Percentiles rank a stretch among this genome's conserved stretches.
Evolutionary conservation across 352 stramenopile genomes (phyloP).

Genomic region (Phytophthora aleatoria): DNA sequence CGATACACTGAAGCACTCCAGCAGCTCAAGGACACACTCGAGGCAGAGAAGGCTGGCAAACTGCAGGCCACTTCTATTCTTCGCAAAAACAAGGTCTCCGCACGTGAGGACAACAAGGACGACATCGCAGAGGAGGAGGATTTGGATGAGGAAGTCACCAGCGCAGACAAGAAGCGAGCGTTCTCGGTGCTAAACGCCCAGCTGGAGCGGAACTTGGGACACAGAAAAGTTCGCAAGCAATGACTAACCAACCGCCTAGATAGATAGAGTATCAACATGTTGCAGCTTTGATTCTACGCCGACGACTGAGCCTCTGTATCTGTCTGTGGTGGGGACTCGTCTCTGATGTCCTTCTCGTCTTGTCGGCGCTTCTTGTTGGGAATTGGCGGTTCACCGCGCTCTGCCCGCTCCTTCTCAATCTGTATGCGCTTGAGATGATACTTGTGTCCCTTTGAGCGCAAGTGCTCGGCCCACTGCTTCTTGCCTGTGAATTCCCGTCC

Average conservation of each 20-base stretch:
- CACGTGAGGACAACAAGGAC: conserved; percentile 7
- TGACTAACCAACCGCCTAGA: conserved; percentile 24
- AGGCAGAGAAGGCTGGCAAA: conserved; percentile 76
- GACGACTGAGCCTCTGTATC: conserved; percentile 10
- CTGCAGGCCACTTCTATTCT: conserved; percentile 54
- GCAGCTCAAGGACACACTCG: conserved; percentile 78
- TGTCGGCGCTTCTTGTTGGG: conserved; percentile 23
- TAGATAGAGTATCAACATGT: conserved; percentile 30
- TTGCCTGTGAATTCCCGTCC: conserved; percentile 70
- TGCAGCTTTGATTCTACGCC: conserved; percentile 22
- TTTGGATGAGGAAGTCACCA: conserved; percentile 39
- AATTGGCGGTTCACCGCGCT: conserved; percentile 19
- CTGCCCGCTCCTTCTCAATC: conserved; percentile 48
- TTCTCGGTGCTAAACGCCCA: conserved; percentile 60
- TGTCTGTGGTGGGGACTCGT: conserved; percentile 6
- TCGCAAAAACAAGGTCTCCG: conserved; percentile 19
- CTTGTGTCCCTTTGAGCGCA: conserved; percentile 82
- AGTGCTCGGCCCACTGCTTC: conserved; percentile 73
- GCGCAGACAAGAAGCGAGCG: conserved; percentile 58
- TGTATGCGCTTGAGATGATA: conserved; percentile 79
- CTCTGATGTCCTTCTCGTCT: conserved; percentile 14
- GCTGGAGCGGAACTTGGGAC: conserved; percentile 60
- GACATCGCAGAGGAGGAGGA: conserved; percentile 13
- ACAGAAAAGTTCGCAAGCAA: conserved; percentile 46
- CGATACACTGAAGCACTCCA: conserved; percentile 74